Percentiles rank a stretch among this genome's conserved stretches.
Evolutionary conservation across 257 asterid species (phyloP).

Genomic region (Forsythia viridissima): DNA sequence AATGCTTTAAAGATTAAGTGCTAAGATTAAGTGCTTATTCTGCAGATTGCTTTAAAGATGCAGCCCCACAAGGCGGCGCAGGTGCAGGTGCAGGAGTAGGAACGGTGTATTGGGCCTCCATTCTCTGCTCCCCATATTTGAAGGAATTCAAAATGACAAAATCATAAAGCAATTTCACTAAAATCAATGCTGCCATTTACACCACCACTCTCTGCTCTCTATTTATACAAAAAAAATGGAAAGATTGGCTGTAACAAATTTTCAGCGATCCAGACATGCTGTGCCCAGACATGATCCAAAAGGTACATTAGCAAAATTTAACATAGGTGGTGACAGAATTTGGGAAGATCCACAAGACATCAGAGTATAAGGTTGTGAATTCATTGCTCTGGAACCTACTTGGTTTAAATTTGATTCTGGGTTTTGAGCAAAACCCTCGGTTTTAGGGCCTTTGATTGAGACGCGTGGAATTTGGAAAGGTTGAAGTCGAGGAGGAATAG

Average conservation of each 20-base stretch:
- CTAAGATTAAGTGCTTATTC: too few relatives aligned
- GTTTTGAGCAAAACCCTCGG: background rate
- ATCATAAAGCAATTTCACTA: background rate
- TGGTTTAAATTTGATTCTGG: background rate
- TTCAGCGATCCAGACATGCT: conserved; percentile 15
- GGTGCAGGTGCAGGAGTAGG: too few relatives aligned
- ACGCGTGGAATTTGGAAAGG: conserved; percentile 20
- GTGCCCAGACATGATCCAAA: conserved; percentile 3
- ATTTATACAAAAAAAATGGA: background rate
- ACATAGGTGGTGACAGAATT: conserved; percentile 16
- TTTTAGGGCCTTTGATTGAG: conserved; percentile 9
- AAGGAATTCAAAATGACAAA: background rate
- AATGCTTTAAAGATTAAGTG: too few relatives aligned
- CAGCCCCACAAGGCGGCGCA: too few relatives aligned
- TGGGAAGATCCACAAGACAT: conserved; percentile 19
- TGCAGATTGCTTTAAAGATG: too few relatives aligned
- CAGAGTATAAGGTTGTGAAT: conserved; percentile 18
- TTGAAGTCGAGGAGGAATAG: conserved; percentile 26
- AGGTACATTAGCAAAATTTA: background rate
- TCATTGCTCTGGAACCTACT: background rate
- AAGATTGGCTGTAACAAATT: background rate
- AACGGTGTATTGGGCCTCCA: too few relatives aligned
- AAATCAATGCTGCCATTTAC: background rate
- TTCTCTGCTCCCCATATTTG: background rate
- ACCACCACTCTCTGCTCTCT: background rate